Base-by-base conservation (phyloP, 2,329 filamentous ascomycete genomes). In the Tolypocladium tropicale region DNA sequence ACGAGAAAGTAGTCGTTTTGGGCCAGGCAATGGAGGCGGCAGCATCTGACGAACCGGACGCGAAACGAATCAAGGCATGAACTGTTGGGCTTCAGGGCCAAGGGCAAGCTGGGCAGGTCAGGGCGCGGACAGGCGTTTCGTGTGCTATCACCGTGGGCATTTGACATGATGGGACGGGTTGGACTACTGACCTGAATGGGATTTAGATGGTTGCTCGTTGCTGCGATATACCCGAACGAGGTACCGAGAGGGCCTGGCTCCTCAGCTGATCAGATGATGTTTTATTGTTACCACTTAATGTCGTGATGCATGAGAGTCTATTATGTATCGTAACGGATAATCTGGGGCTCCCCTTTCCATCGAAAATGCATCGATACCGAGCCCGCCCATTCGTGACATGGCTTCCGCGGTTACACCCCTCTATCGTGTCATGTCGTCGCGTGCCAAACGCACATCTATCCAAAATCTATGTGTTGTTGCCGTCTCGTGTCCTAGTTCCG, bases 51-150 rank as follows among this genome's bases (percentile, higher is more conserved):
- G 55, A 50, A 6, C 53, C n/a, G 3, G 55, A 53, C 28, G 36
- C 18, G 28, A 57, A 60, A 36, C 36, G 56, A 23, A 53, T 59
- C 48, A 59, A 55, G 53, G 32, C 23, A 14, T 57, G 37, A 54
- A 48, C n/a, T 28, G 6, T 32, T 12, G n/a, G 18, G 25, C 25
- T 28, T 12, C 46, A 4, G 46, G 46, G 28, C 25, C 3, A n/a
- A 3, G 43, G 1, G 12, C 4, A 28, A 23, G 25, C 30, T 12
- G 37, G 33, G 7, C 7, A 21, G 6, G 9, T 14, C 4, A 11
- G 14, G 28, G n/a, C 16, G 28, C n/a, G 46, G 28, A 3, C 18
- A n/a, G 46, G 46, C 46, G 46, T 49, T 49, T 9, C 14, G 14
- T 32, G 46, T 49, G 46, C 46, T 32, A n/a, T n/a, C 46, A 21